Base-by-base conservation (phyloP, 1,284 basidiomycete genomes). In the Tylopilus sp. region DNA sequence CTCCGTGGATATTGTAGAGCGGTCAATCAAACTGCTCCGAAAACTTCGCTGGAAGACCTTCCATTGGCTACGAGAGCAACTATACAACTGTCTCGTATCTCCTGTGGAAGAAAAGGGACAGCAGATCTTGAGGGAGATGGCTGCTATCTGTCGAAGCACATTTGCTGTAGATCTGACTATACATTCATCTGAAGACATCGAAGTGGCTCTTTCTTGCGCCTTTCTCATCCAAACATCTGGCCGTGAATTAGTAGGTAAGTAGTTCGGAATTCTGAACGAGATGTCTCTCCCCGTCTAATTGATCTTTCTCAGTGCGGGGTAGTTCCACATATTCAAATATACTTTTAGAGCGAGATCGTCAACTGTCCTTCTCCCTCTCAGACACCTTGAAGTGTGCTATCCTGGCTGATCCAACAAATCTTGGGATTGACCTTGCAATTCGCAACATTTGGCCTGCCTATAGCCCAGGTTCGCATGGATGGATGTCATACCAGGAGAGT, bases 91-190 rank as follows among this genome's bases (percentile, higher is more conserved):
- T 4, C 66, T 71, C 22, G 56, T 62, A 6, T 61, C 63, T 5
- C 38, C 59, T 36, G 36, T 36, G 12, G 74, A 77, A 10, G n/a
- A 62, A n/a, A n/a, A n/a, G n/a, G 57, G 77, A 24, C 75, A 69
- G 41, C 38, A 47, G 8, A 73, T 72, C 2, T 57, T 81, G 22
- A 76, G 70, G 52, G 72, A 78, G 52, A 74, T 79, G 60, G 81
- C 81, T 3, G 72, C 74, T 6, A 79, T 75, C 16, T 86, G 84
- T 67, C 72, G 79, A 19, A 71, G 74, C 3, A 84, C 82, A 4
- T 86, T 76, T 53, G 78, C 81, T 62, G 79, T 82, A 78, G 77
- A 55, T 22, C 58, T 1, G 24, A 53, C 3, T 75, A 0, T 1
- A 10, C 15, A 47, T 60, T 80, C 9, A n/a, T 54, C 26, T 72